These are phyloP conservation scores for Saccharum hybrid DNA, from an alignment of 202 grass and related monocot species.

Conservation along the genomic window DNA sequence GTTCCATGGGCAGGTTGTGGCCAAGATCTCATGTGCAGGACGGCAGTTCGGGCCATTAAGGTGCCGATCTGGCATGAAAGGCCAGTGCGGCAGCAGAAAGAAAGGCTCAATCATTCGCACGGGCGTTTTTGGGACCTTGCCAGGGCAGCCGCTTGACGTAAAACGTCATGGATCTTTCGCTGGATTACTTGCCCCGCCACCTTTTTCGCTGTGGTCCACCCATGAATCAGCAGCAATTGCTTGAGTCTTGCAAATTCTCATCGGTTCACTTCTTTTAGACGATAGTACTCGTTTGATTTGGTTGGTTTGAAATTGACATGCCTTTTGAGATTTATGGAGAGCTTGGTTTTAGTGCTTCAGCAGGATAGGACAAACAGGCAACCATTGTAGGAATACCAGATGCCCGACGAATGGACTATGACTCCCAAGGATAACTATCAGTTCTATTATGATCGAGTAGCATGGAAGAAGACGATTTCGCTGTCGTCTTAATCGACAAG, in stretches of 20 bases:
- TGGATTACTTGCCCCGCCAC: conserved; percentile 31
- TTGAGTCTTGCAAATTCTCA: not conserved
- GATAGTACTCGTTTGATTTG: not conserved
- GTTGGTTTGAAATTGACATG: not conserved
- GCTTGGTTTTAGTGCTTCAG: not conserved
- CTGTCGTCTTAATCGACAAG: not conserved
- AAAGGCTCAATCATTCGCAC: conserved; percentile 51
- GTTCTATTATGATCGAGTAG: not conserved
- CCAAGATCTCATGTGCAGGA: conserved; percentile 40
- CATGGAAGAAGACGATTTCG: not conserved
- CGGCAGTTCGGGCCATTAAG: conserved; percentile 42
- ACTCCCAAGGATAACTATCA: not conserved
- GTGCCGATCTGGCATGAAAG: conserved; percentile 48
- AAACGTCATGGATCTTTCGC: conserved; percentile 43
- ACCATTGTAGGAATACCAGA: not conserved
- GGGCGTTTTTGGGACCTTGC: conserved; percentile 37
- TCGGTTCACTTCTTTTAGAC: not conserved
- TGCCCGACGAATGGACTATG: not conserved
- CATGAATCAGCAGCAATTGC: not conserved
- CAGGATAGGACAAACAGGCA: not conserved
- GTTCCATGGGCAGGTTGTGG: conserved; percentile 38
- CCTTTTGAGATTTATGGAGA: conserved; percentile 6
- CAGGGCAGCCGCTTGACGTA: conserved; percentile 36
- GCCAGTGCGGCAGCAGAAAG: conserved; percentile 17
- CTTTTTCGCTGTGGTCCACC: conserved; percentile 37